Evolutionary conservation across 2,329 filamentous ascomycete species (phyloP).

Genomic region (Penicillium sp.): DNA sequence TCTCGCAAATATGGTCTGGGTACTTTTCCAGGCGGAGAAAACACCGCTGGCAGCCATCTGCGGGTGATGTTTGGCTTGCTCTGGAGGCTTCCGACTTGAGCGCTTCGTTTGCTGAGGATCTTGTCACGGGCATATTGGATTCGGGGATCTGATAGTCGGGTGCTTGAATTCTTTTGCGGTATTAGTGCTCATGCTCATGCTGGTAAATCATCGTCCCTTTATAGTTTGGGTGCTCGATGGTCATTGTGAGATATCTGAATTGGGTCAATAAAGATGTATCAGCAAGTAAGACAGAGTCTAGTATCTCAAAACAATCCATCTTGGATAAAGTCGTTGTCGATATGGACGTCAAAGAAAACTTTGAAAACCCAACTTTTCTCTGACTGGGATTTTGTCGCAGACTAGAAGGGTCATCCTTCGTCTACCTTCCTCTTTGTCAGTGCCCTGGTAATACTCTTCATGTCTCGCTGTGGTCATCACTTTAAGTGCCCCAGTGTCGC

Average conservation of each 20-base stretch:
- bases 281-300: background rate
- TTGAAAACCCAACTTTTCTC: background rate
- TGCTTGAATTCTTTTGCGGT: too few relatives aligned
- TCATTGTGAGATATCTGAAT: background rate
- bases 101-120: background rate
- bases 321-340: background rate
- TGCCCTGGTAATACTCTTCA: background rate
- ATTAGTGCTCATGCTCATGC: background rate
- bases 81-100: background rate
- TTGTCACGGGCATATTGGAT: background rate
- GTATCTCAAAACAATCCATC: background rate
- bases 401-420: background rate
- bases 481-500: background rate
- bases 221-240: background rate
- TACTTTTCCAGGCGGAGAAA: conserved; percentile 2
- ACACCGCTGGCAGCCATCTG: conserved; percentile 6
- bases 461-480: background rate
- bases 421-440: background rate
- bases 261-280: background rate
- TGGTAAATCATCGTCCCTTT: background rate
- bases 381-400: background rate
- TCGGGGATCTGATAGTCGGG: background rate
- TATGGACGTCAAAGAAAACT: background rate
- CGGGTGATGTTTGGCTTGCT: background rate
- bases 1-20: background rate